phyloP scores from a whole-genome alignment of 768 basidiomycete species.

The Pulveroboletus frians region DNA sequence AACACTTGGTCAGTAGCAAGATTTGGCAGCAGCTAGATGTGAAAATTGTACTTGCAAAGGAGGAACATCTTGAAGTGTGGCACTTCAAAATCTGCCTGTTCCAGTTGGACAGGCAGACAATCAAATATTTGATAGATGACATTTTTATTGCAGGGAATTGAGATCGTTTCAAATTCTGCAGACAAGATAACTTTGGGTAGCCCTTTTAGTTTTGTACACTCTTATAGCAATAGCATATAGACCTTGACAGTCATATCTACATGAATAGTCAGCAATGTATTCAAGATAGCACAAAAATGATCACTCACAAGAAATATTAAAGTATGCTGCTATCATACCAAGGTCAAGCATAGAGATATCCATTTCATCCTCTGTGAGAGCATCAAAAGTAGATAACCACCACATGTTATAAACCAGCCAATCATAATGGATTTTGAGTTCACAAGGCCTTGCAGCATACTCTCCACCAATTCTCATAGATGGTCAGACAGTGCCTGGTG shows the following conservation, averaged over 20 bases:
- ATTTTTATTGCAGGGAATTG: constrained; percentile 93
- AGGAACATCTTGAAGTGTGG: constrained; percentile 99
- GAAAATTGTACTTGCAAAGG: constrained; percentile 97
- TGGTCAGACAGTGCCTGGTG: constrained; percentile 96
- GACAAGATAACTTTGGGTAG: constrained; percentile 95
- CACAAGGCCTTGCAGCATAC: constrained; percentile 83
- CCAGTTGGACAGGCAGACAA: constrained; percentile 93
- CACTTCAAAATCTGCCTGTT: constrained; percentile 77
- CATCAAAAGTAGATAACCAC: neutral
- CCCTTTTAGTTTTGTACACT: constrained; percentile 95
- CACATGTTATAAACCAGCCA: constrained; percentile 41
- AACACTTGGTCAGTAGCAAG: constrained; percentile 86
- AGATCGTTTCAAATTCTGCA: constrained; percentile 91
- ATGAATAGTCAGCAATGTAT: neutral
- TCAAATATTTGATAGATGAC: constrained; percentile 86
- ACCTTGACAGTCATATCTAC: constrained; percentile 94
- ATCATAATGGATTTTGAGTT: constrained; percentile 94
- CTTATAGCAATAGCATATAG: constrained; percentile 90
- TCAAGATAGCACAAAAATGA: neutral
- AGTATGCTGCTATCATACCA: constrained; percentile 98
- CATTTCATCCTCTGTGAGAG: constrained; percentile 74
- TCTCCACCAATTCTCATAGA: constrained; percentile 93
- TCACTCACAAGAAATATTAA: constrained; percentile 79
- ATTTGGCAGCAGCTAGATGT: constrained; percentile 91
- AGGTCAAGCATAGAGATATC: constrained; percentile 87